A percentile compares a stretch with the other conserved stretches of the same genome.
Conservation (phyloP, 2,329 filamentous ascomycete genomes). For the Hypoxylon sp. region DNA sequence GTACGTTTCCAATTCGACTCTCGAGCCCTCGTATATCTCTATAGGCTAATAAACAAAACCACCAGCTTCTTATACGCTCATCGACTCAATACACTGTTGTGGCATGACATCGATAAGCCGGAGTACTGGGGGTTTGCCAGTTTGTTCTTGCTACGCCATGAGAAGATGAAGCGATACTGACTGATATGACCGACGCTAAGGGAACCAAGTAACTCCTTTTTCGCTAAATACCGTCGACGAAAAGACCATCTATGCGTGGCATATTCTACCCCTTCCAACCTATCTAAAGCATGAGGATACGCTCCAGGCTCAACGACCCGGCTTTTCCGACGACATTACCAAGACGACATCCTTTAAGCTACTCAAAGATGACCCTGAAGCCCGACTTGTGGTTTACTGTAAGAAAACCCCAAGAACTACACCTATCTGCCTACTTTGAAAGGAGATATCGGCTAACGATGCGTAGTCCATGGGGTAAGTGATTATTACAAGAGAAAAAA, state of each 20-base stretch:
- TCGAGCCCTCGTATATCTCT: background rate
- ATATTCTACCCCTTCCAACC: constrained; percentile 82
- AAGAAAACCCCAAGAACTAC: constrained; percentile 47
- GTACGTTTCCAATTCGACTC: constrained; percentile 61
- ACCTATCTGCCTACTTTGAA: background rate
- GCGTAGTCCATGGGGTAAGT: constrained; percentile 72
- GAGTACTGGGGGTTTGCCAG: constrained; percentile 89
- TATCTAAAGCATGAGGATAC: constrained; percentile 78
- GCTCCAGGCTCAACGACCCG: constrained; percentile 65
- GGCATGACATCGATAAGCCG: constrained; percentile 78
- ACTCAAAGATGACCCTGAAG: constrained; percentile 71
- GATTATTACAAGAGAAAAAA: background rate
- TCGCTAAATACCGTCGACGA: constrained; percentile 79
- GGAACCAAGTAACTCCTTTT: constrained; percentile 90
- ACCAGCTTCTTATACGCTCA: constrained; percentile 84
- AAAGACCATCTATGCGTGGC: constrained; percentile 88
- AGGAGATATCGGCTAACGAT: constrained; percentile 32
- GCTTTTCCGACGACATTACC: constrained; percentile 65
- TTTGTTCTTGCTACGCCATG: constrained; percentile 55
- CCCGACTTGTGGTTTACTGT: constrained; percentile 74
- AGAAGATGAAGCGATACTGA: constrained; percentile 31
- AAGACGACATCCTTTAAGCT: constrained; percentile 69
- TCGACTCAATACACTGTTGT: constrained; percentile 77
- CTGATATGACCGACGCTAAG: constrained; percentile 57
- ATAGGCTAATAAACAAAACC: constrained; percentile 9